Percentiles rank a stretch among this genome's conserved stretches.
phyloP scores from a whole-genome alignment of 2,329 filamentous ascomycete species.

The Diplodia sapinea region DNA sequence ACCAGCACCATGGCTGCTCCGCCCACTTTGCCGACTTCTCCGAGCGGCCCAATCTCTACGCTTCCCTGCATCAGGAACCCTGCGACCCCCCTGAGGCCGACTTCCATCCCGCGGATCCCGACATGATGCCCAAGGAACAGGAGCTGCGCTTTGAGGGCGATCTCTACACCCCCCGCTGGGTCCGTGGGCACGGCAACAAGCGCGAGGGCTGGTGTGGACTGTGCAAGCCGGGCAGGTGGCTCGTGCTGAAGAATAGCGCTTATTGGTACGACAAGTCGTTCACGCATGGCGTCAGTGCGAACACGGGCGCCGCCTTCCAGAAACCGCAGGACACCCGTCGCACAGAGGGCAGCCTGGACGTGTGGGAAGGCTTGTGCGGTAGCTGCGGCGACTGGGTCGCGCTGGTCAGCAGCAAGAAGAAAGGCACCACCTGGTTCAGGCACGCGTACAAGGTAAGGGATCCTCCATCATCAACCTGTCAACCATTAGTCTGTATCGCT shows the following conservation, averaged over 20 bases:
- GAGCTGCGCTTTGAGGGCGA: slow-evolving; percentile 77
- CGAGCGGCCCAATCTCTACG: slow-evolving; percentile 77
- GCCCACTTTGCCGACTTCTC: slow-evolving; percentile 75
- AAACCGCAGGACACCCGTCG: slow-evolving; percentile 75
- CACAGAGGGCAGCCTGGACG: slow-evolving; percentile 80
- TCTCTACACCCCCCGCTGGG: slow-evolving; percentile 82
- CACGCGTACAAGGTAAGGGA: slow-evolving; percentile 78
- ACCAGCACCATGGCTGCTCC: slow-evolving; percentile 65
- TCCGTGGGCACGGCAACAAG: slow-evolving; percentile 84
- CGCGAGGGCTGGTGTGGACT: slow-evolving; percentile 89
- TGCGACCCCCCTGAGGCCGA: slow-evolving; percentile 77
- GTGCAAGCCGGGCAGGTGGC: slow-evolving; percentile 84
- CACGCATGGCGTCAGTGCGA: slow-evolving; percentile 83
- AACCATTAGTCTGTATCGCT: background rate
- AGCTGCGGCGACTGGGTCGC: slow-evolving; percentile 82
- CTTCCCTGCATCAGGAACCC: slow-evolving; percentile 75
- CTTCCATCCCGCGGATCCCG: slow-evolving; percentile 78
- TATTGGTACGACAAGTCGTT: slow-evolving; percentile 96
- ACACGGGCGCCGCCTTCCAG: slow-evolving; percentile 78
- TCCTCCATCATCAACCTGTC: slow-evolving; percentile 16
- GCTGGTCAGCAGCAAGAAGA: slow-evolving; percentile 84
- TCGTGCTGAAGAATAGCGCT: slow-evolving; percentile 86
- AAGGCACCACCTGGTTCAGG: slow-evolving; percentile 89
- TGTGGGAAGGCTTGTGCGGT: slow-evolving; percentile 80
- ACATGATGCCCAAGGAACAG: slow-evolving; percentile 78